Conservation (phyloP, 2,329 filamentous ascomycete species). For the Calycina marina region DNA sequence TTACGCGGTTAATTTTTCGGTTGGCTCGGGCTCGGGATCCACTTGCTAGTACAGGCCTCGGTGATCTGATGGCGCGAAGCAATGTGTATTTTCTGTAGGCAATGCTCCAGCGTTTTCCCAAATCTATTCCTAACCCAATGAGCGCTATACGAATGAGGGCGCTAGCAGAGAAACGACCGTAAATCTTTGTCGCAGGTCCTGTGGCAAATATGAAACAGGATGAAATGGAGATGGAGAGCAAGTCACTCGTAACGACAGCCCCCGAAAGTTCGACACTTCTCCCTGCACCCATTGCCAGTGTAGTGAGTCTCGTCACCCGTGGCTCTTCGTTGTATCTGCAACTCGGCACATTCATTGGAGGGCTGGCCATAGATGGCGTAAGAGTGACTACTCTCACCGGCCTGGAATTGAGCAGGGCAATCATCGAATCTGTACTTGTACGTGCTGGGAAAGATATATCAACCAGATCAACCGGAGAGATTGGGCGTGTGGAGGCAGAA, state of each 20-base stretch:
- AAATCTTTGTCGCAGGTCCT: too few relatives aligned
- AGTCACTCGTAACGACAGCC: not conserved
- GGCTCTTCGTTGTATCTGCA: slow-evolving; percentile 37
- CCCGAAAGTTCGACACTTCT: slow-evolving; percentile 36
- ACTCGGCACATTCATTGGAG: slow-evolving; percentile 25
- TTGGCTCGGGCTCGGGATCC: too few relatives aligned
- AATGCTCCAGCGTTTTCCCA: too few relatives aligned
- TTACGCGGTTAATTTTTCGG: too few relatives aligned
- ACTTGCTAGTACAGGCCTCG: too few relatives aligned
- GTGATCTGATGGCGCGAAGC: too few relatives aligned
- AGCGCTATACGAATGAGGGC: too few relatives aligned
- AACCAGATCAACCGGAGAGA: slow-evolving; percentile 22
- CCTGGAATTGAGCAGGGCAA: slow-evolving; percentile 24
- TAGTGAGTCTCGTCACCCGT: slow-evolving; percentile 44
- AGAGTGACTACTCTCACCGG: slow-evolving; percentile 25
- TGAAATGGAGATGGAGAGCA: slow-evolving; percentile 10
- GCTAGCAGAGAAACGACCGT: too few relatives aligned
- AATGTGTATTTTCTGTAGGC: too few relatives aligned
- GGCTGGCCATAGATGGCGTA: slow-evolving; percentile 24
- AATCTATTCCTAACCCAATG: too few relatives aligned
- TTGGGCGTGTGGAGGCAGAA: slow-evolving; percentile 38
- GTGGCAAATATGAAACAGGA: slow-evolving; percentile 16
- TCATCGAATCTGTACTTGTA: slow-evolving; percentile 24
- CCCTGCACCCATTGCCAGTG: slow-evolving; percentile 40
- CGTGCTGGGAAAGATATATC: slow-evolving; percentile 24